Evolutionary conservation across 2,329 filamentous ascomycete genomes (phyloP).

Genomic region (Rutstroemia sp.): DNA sequence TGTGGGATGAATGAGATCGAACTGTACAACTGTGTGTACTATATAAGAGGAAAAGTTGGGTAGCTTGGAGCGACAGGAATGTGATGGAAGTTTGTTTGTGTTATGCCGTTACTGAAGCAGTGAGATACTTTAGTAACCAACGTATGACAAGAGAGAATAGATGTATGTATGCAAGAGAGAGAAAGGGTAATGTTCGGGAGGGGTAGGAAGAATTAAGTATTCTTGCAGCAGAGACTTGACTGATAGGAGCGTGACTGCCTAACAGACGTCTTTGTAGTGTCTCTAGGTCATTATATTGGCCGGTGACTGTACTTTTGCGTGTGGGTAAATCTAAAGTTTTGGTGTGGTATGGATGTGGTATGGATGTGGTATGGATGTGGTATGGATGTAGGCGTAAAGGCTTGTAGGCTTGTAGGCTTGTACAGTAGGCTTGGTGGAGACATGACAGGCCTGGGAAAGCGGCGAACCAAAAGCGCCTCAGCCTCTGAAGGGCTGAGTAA

Average conservation of each 20-base stretch:
- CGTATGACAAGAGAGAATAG: conserved; percentile 4
- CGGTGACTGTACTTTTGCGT: conserved; percentile 1
- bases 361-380: no score
- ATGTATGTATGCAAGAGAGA: background rate
- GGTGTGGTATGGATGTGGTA: background rate
- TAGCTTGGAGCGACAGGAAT: conserved; percentile 1
- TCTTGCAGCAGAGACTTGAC: conserved; percentile 1
- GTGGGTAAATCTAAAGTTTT: background rate
- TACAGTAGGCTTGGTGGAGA: background rate
- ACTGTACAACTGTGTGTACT: background rate
- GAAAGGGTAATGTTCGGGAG: background rate
- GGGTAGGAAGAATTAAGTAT: conserved; percentile 10
- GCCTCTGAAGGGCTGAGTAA: conserved; percentile 8
- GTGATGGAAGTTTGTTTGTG: background rate
- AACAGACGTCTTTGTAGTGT: background rate
- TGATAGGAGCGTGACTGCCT: conserved; percentile 8
- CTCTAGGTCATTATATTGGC: conserved; percentile 3
- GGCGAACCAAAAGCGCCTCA: conserved; percentile 6
- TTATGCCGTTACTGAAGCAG: background rate
- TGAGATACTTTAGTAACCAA: background rate
- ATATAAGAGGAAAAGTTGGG: background rate
- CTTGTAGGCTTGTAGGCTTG: background rate
- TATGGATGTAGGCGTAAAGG: background rate
- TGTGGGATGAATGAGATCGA: background rate
- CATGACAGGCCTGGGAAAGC: background rate